Evolutionary conservation across 73 alveolate genomes (phyloP).

Genomic region (Paramecium tetraurelia): DNA sequence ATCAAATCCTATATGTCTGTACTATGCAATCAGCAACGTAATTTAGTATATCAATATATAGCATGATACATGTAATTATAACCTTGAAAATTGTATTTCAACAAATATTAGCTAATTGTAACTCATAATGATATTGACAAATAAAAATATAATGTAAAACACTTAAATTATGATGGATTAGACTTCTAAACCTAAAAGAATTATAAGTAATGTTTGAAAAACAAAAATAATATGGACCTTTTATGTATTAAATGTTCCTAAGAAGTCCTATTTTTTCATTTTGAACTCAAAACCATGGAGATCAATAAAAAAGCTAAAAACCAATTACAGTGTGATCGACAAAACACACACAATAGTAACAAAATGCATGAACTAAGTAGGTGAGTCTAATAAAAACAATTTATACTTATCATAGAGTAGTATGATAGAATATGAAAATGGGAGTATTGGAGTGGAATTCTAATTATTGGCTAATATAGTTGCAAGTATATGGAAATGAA

Average conservation of each 20-base stretch:
- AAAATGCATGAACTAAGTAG: not conserved
- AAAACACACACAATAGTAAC: not conserved
- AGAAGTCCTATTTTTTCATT: not conserved
- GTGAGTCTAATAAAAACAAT: not conserved
- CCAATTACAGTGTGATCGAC: not conserved
- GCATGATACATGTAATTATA: not conserved
- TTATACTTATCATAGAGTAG: not conserved
- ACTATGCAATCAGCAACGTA: not conserved
- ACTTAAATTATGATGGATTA: not conserved
- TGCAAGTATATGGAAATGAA: not conserved
- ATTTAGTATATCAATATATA: not conserved
- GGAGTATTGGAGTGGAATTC: not conserved
- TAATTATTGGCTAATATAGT: not conserved
- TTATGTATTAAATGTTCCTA: not conserved
- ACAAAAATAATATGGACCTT: not conserved
- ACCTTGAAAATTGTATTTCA: not conserved
- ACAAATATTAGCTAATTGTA: not conserved
- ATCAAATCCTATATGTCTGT: not conserved
- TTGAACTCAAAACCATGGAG: not conserved
- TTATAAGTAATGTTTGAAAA: not conserved
- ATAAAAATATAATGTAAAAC: not conserved
- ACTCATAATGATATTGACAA: not conserved
- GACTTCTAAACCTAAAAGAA: not conserved
- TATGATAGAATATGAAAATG: not conserved
- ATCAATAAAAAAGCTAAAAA: not conserved